These are phyloP conservation scores for Skeletonema costatum DNA, from an alignment of 108 stramenopile species.

Conservation along the genomic window DNA sequence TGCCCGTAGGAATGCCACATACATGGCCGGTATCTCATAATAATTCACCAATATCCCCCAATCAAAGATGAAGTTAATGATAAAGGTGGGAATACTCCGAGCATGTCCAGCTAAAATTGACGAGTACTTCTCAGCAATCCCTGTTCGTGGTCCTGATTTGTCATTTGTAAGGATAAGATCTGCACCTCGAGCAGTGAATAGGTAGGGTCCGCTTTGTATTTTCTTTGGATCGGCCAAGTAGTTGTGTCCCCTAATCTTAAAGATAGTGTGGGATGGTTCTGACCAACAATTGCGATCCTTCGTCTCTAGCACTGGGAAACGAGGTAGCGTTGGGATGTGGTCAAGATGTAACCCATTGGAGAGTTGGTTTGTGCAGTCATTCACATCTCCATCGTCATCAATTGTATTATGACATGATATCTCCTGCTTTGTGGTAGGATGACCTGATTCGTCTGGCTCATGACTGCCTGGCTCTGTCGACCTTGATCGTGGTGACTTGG, in stretches of 20 bases:
- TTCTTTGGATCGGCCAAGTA: conserved; percentile 75
- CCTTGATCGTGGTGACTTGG: background rate
- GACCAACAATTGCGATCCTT: conserved; percentile 77
- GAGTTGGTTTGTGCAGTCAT: background rate
- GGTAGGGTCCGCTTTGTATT: conserved; percentile 58
- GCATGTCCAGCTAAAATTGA: conserved; percentile 69
- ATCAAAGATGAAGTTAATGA: conserved; percentile 67
- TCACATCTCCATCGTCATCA: background rate
- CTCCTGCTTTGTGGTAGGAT: background rate
- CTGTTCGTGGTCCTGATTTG: conserved; percentile 11
- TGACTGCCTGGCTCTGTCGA: background rate
- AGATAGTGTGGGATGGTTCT: conserved; percentile 56
- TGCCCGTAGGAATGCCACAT: conserved; percentile 1
- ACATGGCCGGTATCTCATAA: conserved; percentile 2
- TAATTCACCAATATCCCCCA: conserved; percentile 1
- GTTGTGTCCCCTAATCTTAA: conserved; percentile 68
- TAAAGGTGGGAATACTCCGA: conserved; percentile 70
- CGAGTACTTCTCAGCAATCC: conserved; percentile 28
- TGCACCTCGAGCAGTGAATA: conserved; percentile 68
- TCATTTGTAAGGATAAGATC: conserved; percentile 82
- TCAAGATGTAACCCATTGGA: background rate
- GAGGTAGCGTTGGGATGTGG: conserved; percentile 23
- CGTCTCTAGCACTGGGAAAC: conserved; percentile 35
- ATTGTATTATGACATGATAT: background rate
- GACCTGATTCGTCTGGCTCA: background rate